Evolutionary conservation across 2,329 filamentous ascomycete species (phyloP), one percentile per base, ranked within the genome.

Genomic region (Sordariomycetes sp.): DNA sequence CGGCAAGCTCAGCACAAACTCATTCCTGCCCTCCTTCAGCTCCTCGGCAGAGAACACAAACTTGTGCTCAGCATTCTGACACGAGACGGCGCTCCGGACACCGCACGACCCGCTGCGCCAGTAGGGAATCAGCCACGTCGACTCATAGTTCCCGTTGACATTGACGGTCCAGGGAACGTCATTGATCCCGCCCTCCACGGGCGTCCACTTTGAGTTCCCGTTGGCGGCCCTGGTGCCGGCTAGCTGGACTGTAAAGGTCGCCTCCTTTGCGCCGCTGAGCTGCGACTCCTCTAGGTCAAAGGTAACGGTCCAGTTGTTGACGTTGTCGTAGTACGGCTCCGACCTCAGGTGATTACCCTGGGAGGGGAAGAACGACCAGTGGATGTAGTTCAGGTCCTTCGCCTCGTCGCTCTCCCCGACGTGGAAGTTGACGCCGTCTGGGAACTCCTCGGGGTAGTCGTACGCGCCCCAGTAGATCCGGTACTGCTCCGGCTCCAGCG

Each of bases 351-450:
- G 74, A 65, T 82, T 77, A 1, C 71, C 78, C 32, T 77, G 69
- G 6, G 78, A 77, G 1, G 81, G 81, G 62, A 82, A 85, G 10
- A 82, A 80, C 58, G 76, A 79, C 83, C 82, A 86, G 64, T 86
- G 83, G 3, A 85, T 77, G 57, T 84, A 84, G 66, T 86, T 86
- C 59, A 83, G 71, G 62, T 82, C 79, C 12, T 68, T 65, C 0
- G 67, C 68, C 20, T 70, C 70, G 28, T 79, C 66, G 59, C 74
- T 76, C 63, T 75, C 66, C 10, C 81, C 81, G 1, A 86, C 75
- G 15, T 75, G 74, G 68, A 79, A 86, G 24, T 69, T 72, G 0
- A 86, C 74, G 3, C 82, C 81, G 0, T 76, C 61, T 0, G 82
- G 81, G 62, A 84, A 85, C 52, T 86, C 81, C 1, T 70, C 67